Base-by-base conservation (phyloP, 371 early-diverging fungal species). In the Rhizopus sp. region DNA sequence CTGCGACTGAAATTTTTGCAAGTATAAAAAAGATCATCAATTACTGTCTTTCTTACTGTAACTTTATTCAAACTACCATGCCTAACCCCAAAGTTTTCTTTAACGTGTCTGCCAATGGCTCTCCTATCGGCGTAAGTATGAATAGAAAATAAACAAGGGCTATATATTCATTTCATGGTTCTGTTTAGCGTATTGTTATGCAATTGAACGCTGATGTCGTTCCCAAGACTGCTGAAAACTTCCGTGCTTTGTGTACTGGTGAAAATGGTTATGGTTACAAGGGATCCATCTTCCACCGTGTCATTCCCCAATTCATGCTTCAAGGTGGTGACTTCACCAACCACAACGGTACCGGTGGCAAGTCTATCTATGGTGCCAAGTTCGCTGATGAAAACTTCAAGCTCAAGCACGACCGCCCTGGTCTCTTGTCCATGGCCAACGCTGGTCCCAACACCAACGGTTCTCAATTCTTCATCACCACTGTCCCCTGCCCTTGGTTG, bases 241-340 rank as follows among this genome's bases (percentile, higher is more conserved):
- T 99, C 81, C 85, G 95, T 57, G 82, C 81, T 55, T 74, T 91
- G 63, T 90, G 88, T 80, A 86, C 81, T 67, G 92, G 86, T 62
- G 88, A 82, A 78, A 88, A 82, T 77, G 93, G 74, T 66, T 77
- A 57, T 50, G 92, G 95, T 50, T 99, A 95, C 82, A 91, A 93
- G 77, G 90, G 86, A 64, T 87, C 86, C 72, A 72, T 68, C 39
- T 98, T 98, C 89, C 99, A 97, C 84, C 86, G 97, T 63, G 85
- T 96, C 59, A 95, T 95, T 63, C 88, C 87, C 63, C 68, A 92
- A 17, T 99, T 99, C 84, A 99, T 99, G 97, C 85, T 98, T 49
- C 99, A 99, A 78, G 99, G 99, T 62, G 99, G 99, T 63, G 99
- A 99, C 83, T 89, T 99, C 79, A 90, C 91, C 76, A 75, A 79